Conservation (phyloP, 202 grass and related monocot genomes). For the Tripidium arundinaceum region DNA sequence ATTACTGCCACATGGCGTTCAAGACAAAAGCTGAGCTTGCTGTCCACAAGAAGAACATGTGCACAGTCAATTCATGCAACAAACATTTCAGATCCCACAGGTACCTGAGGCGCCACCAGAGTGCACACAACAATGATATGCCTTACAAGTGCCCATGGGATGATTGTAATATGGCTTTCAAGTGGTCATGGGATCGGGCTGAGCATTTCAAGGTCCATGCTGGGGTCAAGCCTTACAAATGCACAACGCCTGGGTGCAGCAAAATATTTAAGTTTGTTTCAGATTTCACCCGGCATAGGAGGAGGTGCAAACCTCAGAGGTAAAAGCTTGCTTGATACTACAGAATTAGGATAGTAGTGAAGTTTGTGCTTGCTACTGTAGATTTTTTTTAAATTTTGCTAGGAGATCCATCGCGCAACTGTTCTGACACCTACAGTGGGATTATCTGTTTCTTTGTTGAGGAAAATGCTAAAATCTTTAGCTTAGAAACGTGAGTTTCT, state of each 20-base stretch:
- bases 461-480: slow-evolving; percentile 36
- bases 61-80: slow-evolving; percentile 51
- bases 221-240: slow-evolving; percentile 63
- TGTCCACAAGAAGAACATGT: slow-evolving; percentile 66
- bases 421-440: slow-evolving; percentile 33
- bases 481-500: slow-evolving; percentile 22
- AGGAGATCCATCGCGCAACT: slow-evolving; percentile 11
- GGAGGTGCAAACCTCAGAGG: slow-evolving; percentile 55
- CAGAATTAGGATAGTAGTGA: slow-evolving; percentile 38
- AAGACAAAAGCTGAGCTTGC: slow-evolving; percentile 49
- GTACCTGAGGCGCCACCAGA: slow-evolving; percentile 57
- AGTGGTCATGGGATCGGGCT: slow-evolving; percentile 57
- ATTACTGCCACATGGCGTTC: slow-evolving; percentile 74
- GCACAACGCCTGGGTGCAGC: slow-evolving; percentile 54
- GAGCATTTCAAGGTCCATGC: slow-evolving; percentile 71
- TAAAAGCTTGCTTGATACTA: slow-evolving; percentile 39
- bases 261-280: slow-evolving; percentile 67
- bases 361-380: slow-evolving; percentile 37
- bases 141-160: slow-evolving; percentile 80
- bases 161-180: slow-evolving; percentile 68
- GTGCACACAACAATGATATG: slow-evolving; percentile 55
- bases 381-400: slow-evolving; percentile 33
- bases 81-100: slow-evolving; percentile 65
- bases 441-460: slow-evolving; percentile 35
- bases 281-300: slow-evolving; percentile 69